Evolutionary conservation across 2,329 filamentous ascomycete genomes (phyloP).

Genomic region (Xylaria sp.): DNA sequence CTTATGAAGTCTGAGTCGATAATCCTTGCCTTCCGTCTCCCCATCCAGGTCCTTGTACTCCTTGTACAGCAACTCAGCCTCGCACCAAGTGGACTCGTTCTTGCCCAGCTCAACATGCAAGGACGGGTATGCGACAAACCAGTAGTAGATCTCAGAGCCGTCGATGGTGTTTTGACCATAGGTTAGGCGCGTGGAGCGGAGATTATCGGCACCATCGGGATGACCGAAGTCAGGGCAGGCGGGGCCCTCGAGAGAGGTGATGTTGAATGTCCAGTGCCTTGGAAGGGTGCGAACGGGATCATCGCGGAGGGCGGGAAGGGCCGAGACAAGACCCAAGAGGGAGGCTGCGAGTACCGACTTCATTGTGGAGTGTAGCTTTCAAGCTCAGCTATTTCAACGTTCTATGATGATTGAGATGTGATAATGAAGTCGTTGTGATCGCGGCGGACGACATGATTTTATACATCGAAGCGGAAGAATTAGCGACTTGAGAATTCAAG

Average conservation of each 20-base stretch:
- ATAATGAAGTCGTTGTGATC: neutral
- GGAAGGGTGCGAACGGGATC: slow-evolving; percentile 12
- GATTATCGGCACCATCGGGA: neutral
- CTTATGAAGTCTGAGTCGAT: slow-evolving; percentile 22
- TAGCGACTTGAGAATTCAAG: neutral
- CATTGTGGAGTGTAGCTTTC: neutral
- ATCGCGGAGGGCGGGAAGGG: neutral
- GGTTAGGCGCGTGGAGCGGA: slow-evolving; percentile 3
- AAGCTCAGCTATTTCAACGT: neutral
- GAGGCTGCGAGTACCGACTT: slow-evolving; percentile 5
- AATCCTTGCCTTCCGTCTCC: slow-evolving; percentile 4
- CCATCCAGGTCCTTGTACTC: neutral
- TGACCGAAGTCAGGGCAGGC: slow-evolving; percentile 14
- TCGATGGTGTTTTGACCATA: slow-evolving; percentile 12
- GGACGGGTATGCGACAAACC: slow-evolving; percentile 14
- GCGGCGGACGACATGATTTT: neutral
- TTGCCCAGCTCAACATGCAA: slow-evolving; percentile 13
- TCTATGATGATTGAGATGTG: neutral
- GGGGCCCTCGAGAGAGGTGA: slow-evolving; percentile 20
- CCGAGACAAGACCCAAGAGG: slow-evolving; percentile 1
- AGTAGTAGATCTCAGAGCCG: slow-evolving; percentile 22
- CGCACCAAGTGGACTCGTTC: slow-evolving; percentile 14
- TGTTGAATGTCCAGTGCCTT: neutral
- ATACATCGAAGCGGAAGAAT: neutral
- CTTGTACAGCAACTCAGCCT: slow-evolving; percentile 13